These are phyloP conservation scores for Hymenoscyphus repandus DNA, from an alignment of 2,329 filamentous ascomycete genomes.

Conservation along the genomic window DNA sequence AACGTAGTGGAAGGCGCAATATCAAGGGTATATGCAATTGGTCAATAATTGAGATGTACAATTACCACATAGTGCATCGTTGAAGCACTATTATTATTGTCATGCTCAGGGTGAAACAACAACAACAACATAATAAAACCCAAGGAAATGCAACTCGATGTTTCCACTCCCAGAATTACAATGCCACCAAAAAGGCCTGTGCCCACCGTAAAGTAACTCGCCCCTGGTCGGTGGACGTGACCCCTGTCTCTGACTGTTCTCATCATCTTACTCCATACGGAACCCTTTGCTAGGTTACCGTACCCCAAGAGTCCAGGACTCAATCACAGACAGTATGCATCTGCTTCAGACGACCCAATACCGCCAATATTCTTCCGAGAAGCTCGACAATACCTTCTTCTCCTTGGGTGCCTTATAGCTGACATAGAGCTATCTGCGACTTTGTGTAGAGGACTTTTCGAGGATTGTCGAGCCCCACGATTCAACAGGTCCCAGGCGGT, in stretches of 20 bases:
- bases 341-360: slow-evolving; percentile 13
- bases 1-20: too few species aligned
- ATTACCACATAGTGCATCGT: too few species aligned
- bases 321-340: slow-evolving; percentile 15
- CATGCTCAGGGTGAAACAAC: too few species aligned
- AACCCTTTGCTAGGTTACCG: not conserved
- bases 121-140: too few species aligned
- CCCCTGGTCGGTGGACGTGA: not conserved
- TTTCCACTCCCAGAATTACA: too few species aligned
- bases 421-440: not conserved
- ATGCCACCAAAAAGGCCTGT: too few species aligned
- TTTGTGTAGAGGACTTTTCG: not conserved
- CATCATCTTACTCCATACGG: not conserved
- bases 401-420: not conserved
- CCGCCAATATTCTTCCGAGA: not conserved
- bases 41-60: too few species aligned
- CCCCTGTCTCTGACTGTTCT: not conserved
- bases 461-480: not conserved
- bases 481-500: slow-evolving; percentile 11
- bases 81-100: too few species aligned
- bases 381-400: not conserved
- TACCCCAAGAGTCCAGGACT: not conserved
- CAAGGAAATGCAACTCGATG: too few species aligned
- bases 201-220: too few species aligned
- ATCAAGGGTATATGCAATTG: too few species aligned